Percentiles rank a stretch among this genome's conserved stretches.
phyloP scores from a whole-genome alignment of 352 stramenopile genomes.

The Peronospora farinosa region DNA sequence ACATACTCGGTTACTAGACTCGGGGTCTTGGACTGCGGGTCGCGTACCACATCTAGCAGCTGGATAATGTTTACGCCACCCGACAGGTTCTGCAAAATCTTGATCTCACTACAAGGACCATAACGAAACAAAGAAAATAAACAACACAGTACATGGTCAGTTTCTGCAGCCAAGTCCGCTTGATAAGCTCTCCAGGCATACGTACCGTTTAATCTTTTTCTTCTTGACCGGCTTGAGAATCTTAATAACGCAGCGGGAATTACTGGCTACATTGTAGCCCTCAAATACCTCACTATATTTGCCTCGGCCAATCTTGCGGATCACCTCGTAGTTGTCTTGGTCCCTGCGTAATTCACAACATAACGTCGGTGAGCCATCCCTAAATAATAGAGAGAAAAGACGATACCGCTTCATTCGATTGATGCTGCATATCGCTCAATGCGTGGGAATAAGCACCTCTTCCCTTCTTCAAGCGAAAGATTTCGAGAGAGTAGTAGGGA shows the following conservation, averaged over 20 bases:
- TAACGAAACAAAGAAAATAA: background rate
- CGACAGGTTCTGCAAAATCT: slow-evolving; percentile 99
- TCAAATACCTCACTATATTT: slow-evolving; percentile 99
- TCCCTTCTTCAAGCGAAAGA: slow-evolving; percentile 18
- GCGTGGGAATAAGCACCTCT: background rate
- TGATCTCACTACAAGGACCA: slow-evolving; percentile 89
- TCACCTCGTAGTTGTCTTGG: slow-evolving; percentile 99
- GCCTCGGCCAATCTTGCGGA: slow-evolving; percentile 97
- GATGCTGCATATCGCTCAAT: background rate
- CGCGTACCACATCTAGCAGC: slow-evolving; percentile 96
- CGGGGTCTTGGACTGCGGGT: slow-evolving; percentile 98
- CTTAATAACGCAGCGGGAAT: slow-evolving; percentile 99
- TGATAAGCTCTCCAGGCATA: background rate
- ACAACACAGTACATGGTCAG: slow-evolving; percentile 7
- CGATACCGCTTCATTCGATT: background rate
- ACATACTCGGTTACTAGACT: slow-evolving; percentile 98
- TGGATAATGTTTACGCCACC: slow-evolving; percentile 98
- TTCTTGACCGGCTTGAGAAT: slow-evolving; percentile 99
- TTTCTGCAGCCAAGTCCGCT: slow-evolving; percentile 3
- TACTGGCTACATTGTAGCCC: slow-evolving; percentile 95
- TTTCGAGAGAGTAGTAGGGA: slow-evolving; percentile 8
- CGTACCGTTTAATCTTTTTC: slow-evolving; percentile 98
- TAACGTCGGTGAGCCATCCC: slow-evolving; percentile 11
- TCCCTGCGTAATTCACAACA: slow-evolving; percentile 52
- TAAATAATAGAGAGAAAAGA: background rate